Conservation (phyloP, 495 filamentous ascomycete species). For the Hypoxylon fragiforme region DNA sequence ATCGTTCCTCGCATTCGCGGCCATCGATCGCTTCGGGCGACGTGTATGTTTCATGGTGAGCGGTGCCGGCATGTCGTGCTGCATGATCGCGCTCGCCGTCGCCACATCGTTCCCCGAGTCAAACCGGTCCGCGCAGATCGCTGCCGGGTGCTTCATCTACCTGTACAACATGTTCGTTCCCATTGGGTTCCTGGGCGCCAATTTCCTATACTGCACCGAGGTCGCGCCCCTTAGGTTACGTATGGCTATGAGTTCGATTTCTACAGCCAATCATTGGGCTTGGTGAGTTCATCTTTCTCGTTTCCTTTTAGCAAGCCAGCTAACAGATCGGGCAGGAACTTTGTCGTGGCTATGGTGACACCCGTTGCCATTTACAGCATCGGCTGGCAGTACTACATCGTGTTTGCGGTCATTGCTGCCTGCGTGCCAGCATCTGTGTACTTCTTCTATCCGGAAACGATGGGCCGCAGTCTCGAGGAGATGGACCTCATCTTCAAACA, state of each 20-base stretch:
- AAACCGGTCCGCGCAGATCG: slow-evolving; percentile 40
- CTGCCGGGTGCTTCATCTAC: slow-evolving; percentile 59
- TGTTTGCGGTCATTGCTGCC: slow-evolving; percentile 53
- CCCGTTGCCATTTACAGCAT: slow-evolving; percentile 52
- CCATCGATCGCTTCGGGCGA: slow-evolving; percentile 59
- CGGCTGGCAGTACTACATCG: slow-evolving; percentile 52
- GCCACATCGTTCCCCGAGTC: slow-evolving; percentile 42
- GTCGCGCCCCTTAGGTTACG: slow-evolving; percentile 58
- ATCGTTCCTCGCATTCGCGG: slow-evolving; percentile 53
- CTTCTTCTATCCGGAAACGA: slow-evolving; percentile 62
- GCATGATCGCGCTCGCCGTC: slow-evolving; percentile 48
- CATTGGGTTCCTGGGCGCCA: slow-evolving; percentile 60
- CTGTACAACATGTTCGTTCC: slow-evolving; percentile 65
- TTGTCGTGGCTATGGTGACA: slow-evolving; percentile 51
- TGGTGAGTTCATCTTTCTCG: slow-evolving; percentile 39
- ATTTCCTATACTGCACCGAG: slow-evolving; percentile 63
- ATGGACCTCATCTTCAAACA: slow-evolving; percentile 70
- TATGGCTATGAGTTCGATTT: slow-evolving; percentile 55
- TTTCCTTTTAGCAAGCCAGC: not conserved
- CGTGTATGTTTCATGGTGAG: slow-evolving; percentile 57
- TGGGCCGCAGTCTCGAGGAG: slow-evolving; percentile 61
- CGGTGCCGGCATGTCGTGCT: slow-evolving; percentile 50
- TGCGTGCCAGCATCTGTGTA: slow-evolving; percentile 55
- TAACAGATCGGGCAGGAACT: slow-evolving; percentile 44
- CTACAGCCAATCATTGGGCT: slow-evolving; percentile 56